phyloP scores from a whole-genome alignment of 768 basidiomycete genomes.

The Auricularia sp. region DNA sequence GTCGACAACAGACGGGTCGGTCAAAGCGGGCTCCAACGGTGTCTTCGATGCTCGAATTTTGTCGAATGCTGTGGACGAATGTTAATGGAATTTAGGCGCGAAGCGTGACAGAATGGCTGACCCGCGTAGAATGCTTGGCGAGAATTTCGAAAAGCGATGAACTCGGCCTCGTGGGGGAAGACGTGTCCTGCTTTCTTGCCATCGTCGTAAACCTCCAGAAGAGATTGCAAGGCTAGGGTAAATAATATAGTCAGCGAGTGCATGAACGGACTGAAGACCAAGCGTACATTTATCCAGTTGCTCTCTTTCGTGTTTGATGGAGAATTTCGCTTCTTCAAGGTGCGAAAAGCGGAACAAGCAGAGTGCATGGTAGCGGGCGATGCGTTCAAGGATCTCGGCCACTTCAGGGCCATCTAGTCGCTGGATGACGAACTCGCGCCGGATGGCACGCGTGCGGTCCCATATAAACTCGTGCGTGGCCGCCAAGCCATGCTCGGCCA shows the following conservation, averaged over 20 bases:
- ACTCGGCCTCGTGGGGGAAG: constrained; percentile 84
- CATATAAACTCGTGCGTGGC: constrained; percentile 76
- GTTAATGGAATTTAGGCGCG: constrained; percentile 24
- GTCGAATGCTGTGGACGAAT: constrained; percentile 19
- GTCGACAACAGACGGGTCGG: constrained; percentile 46
- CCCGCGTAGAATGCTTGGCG: constrained; percentile 20
- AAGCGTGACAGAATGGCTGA: constrained; percentile 21
- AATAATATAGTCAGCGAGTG: background rate
- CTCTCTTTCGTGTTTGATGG: constrained; percentile 65
- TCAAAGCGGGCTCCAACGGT: constrained; percentile 35
- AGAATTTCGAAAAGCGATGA: constrained; percentile 69
- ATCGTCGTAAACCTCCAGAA: constrained; percentile 91
- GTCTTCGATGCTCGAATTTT: constrained; percentile 12
- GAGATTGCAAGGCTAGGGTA: constrained; percentile 70
- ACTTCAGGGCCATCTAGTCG: constrained; percentile 65
- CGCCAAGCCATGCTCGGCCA: constrained; percentile 59
- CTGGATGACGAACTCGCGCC: constrained; percentile 94
- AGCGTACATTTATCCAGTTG: constrained; percentile 77
- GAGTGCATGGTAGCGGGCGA: constrained; percentile 88
- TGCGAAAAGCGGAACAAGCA: constrained; percentile 45
- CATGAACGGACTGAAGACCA: too few species aligned
- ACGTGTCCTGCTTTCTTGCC: constrained; percentile 46
- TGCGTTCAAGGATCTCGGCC: constrained; percentile 87
- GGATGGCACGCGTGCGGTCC: constrained; percentile 80
- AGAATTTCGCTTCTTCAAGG: constrained; percentile 30